These are phyloP conservation scores for Blastobotrys raffinosifermentans DNA, from an alignment of 1,139 yeast species.

Conservation along the genomic window DNA sequence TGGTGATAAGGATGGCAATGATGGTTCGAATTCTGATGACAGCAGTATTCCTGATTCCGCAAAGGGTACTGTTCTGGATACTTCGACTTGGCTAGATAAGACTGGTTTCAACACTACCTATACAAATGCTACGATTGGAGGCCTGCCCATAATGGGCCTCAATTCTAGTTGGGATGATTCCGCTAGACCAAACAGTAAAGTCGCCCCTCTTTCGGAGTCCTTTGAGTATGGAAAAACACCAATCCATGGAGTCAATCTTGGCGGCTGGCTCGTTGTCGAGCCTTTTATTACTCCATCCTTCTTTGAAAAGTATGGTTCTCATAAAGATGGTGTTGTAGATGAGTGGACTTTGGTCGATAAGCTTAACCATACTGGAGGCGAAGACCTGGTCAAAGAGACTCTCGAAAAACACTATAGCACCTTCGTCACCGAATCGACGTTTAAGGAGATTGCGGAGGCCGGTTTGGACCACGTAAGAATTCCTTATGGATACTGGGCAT, in stretches of 20 bases:
- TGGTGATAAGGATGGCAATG: not conserved
- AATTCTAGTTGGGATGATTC: slow-evolving; percentile 30
- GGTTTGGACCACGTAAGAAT: slow-evolving; percentile 83
- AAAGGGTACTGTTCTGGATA: slow-evolving; percentile 28
- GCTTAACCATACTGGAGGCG: slow-evolving; percentile 44
- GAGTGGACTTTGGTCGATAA: slow-evolving; percentile 39
- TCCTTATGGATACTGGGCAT: slow-evolving; percentile 94
- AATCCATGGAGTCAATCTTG: slow-evolving; percentile 74
- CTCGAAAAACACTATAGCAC: slow-evolving; percentile 65
- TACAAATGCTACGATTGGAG: slow-evolving; percentile 34
- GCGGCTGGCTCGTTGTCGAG: slow-evolving; percentile 89
- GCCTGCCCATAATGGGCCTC: slow-evolving; percentile 34
- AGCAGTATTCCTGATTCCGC: slow-evolving; percentile 22
- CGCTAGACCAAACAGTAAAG: slow-evolving; percentile 24
- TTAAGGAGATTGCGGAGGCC: slow-evolving; percentile 51
- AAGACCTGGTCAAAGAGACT: slow-evolving; percentile 30
- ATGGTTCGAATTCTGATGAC: not conserved
- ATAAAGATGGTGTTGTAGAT: slow-evolving; percentile 25
- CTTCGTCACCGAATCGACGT: slow-evolving; percentile 70
- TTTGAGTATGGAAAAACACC: slow-evolving; percentile 46
- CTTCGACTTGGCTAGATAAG: slow-evolving; percentile 32
- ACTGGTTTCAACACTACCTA: slow-evolving; percentile 34
- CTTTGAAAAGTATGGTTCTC: slow-evolving; percentile 44
- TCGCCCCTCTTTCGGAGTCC: slow-evolving; percentile 25
- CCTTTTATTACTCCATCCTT: slow-evolving; percentile 78